A percentile compares a stretch with the other conserved stretches of the same genome.
phyloP scores from a whole-genome alignment of 1,139 yeast genomes.

The Candida albicans region DNA sequence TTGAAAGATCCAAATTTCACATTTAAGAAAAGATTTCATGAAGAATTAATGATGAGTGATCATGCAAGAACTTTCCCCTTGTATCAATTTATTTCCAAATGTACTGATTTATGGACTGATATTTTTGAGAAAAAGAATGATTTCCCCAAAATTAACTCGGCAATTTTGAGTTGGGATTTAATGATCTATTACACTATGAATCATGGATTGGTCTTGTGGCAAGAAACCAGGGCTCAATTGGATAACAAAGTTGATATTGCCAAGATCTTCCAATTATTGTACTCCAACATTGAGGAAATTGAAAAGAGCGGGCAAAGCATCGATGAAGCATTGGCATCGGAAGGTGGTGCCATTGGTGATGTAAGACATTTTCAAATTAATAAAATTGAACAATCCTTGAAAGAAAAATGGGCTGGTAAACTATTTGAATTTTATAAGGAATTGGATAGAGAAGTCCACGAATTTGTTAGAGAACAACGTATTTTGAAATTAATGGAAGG shows the following conservation, averaged over 20 bases:
- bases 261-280: constrained; percentile 44
- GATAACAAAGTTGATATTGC: constrained; percentile 47
- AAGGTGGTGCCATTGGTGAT: constrained; percentile 40
- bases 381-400: constrained; percentile 37
- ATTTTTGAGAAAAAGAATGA: constrained; percentile 34
- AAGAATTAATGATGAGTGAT: constrained; percentile 54
- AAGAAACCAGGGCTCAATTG: constrained; percentile 57
- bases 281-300: constrained; percentile 32
- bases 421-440: constrained; percentile 51
- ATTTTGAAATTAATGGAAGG: constrained; percentile 50
- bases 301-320: constrained; percentile 26
- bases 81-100: constrained; percentile 35
- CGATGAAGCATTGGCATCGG: constrained; percentile 46
- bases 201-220: constrained; percentile 67
- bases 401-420: constrained; percentile 34
- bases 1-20: constrained; percentile 56
- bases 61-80: constrained; percentile 46
- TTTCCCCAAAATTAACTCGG: constrained; percentile 42
- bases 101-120: constrained; percentile 40
- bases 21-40: constrained; percentile 58
- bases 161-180: constrained; percentile 55
- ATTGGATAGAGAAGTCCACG: constrained; percentile 60
- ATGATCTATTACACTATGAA: constrained; percentile 58
- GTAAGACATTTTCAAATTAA: constrained; percentile 58
- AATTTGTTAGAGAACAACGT: constrained; percentile 79